phyloP scores from a whole-genome alignment of 1,139 yeast species.

The Taiozyma sp. region DNA sequence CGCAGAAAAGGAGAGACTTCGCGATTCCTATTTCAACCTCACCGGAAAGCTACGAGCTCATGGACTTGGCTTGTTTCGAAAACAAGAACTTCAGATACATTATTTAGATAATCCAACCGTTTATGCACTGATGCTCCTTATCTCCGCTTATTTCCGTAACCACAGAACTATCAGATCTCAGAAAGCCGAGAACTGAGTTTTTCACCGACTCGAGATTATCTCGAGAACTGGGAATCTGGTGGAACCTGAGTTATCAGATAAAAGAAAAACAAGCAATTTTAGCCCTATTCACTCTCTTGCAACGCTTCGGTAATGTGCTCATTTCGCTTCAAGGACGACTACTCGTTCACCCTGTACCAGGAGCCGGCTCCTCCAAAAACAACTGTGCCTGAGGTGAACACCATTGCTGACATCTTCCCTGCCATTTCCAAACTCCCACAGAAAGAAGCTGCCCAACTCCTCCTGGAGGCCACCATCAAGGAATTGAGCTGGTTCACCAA shows the following conservation, averaged over 20 bases:
- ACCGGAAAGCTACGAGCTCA: constrained; percentile 40
- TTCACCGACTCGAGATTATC: not conserved
- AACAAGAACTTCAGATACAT: constrained; percentile 22
- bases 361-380: not conserved
- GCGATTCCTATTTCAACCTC: constrained; percentile 6
- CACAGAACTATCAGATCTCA: not conserved
- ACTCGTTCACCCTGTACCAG: not conserved
- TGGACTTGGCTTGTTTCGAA: constrained; percentile 43
- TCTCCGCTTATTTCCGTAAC: not conserved
- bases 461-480: constrained; percentile 70
- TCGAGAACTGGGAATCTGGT: not conserved
- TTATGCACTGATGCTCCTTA: not conserved
- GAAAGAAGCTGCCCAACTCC: constrained; percentile 75
- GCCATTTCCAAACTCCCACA: constrained; percentile 91
- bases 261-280: not conserved
- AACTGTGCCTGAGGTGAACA: constrained; percentile 32
- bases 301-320: not conserved
- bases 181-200: not conserved
- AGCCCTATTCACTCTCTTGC: not conserved
- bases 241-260: not conserved
- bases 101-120: not conserved
- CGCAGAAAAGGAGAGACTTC: constrained; percentile 13
- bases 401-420: constrained; percentile 67
- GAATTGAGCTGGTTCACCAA: constrained; percentile 41
- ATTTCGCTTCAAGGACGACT: not conserved